Percentiles rank a stretch among this genome's conserved stretches.
Evolutionary conservation across 345 rosid genomes (phyloP).

Genomic region (Bruguiera sexangula): DNA sequence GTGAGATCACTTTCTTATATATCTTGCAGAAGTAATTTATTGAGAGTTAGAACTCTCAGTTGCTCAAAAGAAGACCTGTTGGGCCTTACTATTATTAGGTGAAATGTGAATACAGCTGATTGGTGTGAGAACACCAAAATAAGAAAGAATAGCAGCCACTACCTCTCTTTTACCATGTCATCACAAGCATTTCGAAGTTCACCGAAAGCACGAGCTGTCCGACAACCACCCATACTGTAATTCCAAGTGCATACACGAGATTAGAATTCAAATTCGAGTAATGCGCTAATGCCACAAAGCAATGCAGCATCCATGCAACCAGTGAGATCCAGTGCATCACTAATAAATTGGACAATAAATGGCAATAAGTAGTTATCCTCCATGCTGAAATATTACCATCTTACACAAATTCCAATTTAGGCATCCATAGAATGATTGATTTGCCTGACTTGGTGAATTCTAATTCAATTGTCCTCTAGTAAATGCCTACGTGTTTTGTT

Average conservation of each 20-base stretch:
- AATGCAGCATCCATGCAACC: not conserved
- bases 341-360: not conserved
- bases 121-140: not conserved
- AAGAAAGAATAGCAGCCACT: not conserved
- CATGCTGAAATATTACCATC: not conserved
- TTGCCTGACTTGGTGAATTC: too few species aligned
- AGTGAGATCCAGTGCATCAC: too few species aligned
- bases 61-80: too few species aligned
- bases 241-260: not conserved
- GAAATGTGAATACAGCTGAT: not conserved
- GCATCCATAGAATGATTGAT: too few species aligned
- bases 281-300: too few species aligned
- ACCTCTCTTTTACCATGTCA: constrained; percentile 18
- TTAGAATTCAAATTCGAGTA: not conserved
- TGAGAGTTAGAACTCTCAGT: too few species aligned
- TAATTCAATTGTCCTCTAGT: too few species aligned
- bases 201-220: constrained; percentile 15
- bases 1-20: too few species aligned
- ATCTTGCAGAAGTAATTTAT: too few species aligned
- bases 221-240: constrained; percentile 30
- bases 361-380: not conserved
- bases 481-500: too few species aligned
- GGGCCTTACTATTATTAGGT: too few species aligned
- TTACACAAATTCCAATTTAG: not conserved
- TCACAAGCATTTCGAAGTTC: constrained; percentile 20